phyloP scores from a whole-genome alignment of 495 filamentous ascomycete genomes.

The Staphylotrichum tortipilum region DNA sequence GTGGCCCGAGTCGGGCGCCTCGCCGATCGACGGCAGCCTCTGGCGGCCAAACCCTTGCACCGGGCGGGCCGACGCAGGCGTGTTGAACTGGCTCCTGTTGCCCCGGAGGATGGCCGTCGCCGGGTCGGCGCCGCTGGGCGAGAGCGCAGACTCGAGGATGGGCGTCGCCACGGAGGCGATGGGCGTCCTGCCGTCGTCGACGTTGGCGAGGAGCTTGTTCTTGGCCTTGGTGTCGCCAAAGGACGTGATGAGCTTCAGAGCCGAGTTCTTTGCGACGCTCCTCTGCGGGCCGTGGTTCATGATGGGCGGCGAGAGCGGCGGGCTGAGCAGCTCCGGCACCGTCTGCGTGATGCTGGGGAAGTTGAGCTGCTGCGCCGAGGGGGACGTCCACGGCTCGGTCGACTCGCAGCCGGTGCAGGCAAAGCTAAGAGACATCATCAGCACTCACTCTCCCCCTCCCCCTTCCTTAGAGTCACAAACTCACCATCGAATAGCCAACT shows the following conservation, averaged over 20 bases:
- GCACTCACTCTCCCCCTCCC: neutral
- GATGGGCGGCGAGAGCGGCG: conserved; percentile 49
- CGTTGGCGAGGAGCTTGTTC: conserved; percentile 58
- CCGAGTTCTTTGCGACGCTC: conserved; percentile 64
- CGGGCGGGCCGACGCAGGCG: conserved; percentile 65
- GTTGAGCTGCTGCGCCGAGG: conserved; percentile 61
- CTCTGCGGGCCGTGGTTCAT: conserved; percentile 44
- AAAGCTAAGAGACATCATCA: conserved; percentile 42
- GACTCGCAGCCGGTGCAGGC: conserved; percentile 72
- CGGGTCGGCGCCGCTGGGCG: conserved; percentile 57
- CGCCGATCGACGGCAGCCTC: conserved; percentile 77
- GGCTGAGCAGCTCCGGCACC: conserved; percentile 47
- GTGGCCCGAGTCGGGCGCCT: conserved; percentile 45
- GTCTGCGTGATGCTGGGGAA: conserved; percentile 41
- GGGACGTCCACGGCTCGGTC: conserved; percentile 73
- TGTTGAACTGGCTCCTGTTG: conserved; percentile 46
- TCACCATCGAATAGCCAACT: conserved; percentile 81
- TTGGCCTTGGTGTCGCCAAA: conserved; percentile 59
- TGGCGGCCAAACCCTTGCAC: conserved; percentile 58
- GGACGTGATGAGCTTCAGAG: conserved; percentile 86
- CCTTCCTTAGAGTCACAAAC: neutral
- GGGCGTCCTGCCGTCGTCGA: conserved; percentile 63
- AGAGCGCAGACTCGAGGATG: conserved; percentile 84
- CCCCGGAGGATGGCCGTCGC: conserved; percentile 58
- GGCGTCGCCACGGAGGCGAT: conserved; percentile 75